phyloP scores from a whole-genome alignment of 176 grass and related monocot genomes.

The Guadua angustifolia region DNA sequence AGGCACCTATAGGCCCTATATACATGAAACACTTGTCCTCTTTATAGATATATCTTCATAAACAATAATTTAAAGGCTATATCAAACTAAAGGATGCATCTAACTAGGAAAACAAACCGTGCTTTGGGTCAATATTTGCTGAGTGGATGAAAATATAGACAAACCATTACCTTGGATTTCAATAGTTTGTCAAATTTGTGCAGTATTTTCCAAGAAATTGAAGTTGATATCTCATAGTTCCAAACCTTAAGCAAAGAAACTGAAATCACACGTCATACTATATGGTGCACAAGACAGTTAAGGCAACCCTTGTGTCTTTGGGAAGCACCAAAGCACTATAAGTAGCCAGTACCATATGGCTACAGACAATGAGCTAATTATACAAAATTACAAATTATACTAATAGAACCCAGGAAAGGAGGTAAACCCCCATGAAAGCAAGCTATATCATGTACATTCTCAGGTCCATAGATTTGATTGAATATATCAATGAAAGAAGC shows the following conservation, averaged over 20 bases:
- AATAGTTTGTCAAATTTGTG: conserved; percentile 16
- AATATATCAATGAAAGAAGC: conserved; percentile 37
- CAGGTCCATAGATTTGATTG: not conserved
- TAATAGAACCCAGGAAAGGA: not conserved
- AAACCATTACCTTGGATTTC: conserved; percentile 2
- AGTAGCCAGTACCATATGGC: conserved; percentile 2
- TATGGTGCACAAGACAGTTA: conserved; percentile 19
- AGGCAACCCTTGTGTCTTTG: not conserved
- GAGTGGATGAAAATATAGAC: not conserved
- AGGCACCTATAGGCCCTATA: not conserved
- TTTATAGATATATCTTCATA: conserved; percentile 15
- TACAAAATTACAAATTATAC: not conserved
- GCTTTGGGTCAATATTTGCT: conserved; percentile 21
- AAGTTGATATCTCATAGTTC: conserved; percentile 1
- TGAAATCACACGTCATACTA: conserved; percentile 2
- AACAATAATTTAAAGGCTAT: not conserved
- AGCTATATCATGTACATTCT: conserved; percentile 22
- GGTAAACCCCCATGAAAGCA: conserved; percentile 1
- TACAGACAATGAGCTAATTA: conserved; percentile 21
- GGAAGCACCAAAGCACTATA: conserved; percentile 16
- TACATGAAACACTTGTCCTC: not conserved
- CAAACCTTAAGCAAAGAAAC: conserved; percentile 16
- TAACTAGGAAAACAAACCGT: conserved; percentile 2
- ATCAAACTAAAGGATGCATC: not conserved
- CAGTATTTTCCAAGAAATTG: not conserved